Percentiles rank a stretch among this genome's conserved stretches.
Conservation (phyloP, 805 yeast genomes). For the Clavispora fructus region DNA sequence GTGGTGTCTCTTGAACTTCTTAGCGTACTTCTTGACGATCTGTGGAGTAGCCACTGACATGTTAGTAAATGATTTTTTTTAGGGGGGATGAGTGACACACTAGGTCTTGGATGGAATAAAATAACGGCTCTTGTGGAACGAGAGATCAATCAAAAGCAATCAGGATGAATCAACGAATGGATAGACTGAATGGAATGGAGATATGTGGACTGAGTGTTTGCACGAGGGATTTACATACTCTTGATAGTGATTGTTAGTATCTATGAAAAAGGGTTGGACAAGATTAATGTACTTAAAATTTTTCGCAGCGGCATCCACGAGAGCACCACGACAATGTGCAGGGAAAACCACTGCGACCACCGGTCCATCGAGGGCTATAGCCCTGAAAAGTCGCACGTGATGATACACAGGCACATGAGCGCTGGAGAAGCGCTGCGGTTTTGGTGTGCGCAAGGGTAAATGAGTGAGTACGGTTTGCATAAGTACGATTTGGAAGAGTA, state of each 20-base stretch:
- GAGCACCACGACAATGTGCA: conserved; percentile 5
- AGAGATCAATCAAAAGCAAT: neutral
- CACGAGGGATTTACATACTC: conserved; percentile 11
- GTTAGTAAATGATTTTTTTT: conserved; percentile 16
- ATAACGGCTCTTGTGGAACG: neutral
- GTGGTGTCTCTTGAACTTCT: conserved; percentile 99
- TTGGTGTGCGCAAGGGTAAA: too few relatives aligned
- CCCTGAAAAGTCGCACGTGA: conserved; percentile 13
- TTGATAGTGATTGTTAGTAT: conserved; percentile 14
- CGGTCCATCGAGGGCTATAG: conserved; percentile 8
- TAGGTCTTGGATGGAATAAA: neutral
- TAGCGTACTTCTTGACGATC: conserved; percentile 99
- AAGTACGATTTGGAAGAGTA: too few relatives aligned
- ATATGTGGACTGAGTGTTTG: neutral
- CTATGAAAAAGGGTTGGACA: conserved; percentile 7
- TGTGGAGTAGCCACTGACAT: conserved; percentile 91
- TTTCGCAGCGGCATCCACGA: conserved; percentile 16
- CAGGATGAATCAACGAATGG: neutral
- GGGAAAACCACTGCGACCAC: neutral
- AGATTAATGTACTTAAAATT: conserved; percentile 11
- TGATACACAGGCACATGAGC: too few relatives aligned
- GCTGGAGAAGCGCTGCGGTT: too few relatives aligned
- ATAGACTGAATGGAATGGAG: neutral
- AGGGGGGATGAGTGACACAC: neutral
- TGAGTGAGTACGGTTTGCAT: too few relatives aligned